These are phyloP conservation scores for Vairimorpha necatrix DNA, from an alignment of 371 early-diverging fungal species.

Conservation along the genomic window DNA sequence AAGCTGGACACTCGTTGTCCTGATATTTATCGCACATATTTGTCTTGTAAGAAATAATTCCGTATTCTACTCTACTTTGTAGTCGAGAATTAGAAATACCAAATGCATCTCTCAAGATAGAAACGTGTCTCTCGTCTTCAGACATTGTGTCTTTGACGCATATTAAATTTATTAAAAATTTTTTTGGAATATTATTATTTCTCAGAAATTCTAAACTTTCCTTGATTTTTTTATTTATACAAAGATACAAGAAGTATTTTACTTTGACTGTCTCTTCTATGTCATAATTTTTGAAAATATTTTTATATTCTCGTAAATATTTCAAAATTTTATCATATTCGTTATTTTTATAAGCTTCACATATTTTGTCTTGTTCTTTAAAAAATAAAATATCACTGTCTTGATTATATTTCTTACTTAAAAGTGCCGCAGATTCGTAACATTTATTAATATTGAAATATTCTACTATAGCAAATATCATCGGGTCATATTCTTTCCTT, in stretches of 20 bases:
- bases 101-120: conserved; percentile 1
- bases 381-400: conserved; percentile 7
- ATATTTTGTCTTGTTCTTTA: not conserved
- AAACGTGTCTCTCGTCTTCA: not conserved
- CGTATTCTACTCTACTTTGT: conserved; percentile 21
- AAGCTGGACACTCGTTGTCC: conserved; percentile 10
- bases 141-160: not conserved
- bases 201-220: conserved; percentile 19
- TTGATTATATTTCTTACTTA: not conserved
- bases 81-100: conserved; percentile 20
- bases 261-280: conserved; percentile 19
- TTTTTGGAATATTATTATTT: conserved; percentile 13
- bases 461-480: conserved; percentile 17
- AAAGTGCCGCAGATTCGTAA: not conserved
- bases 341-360: not conserved
- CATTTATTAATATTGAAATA: conserved; percentile 26
- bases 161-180: not conserved
- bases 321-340: not conserved
- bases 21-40: conserved; percentile 1
- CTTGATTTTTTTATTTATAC: not conserved
- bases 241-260: conserved; percentile 16
- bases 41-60: conserved; percentile 34
- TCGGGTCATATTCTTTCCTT: not conserved
- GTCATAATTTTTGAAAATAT: conserved; percentile 3
- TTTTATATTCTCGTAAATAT: conserved; percentile 12